phyloP scores from a whole-genome alignment of 371 early-diverging fungal genomes.

The Rhizomucor pusillus region DNA sequence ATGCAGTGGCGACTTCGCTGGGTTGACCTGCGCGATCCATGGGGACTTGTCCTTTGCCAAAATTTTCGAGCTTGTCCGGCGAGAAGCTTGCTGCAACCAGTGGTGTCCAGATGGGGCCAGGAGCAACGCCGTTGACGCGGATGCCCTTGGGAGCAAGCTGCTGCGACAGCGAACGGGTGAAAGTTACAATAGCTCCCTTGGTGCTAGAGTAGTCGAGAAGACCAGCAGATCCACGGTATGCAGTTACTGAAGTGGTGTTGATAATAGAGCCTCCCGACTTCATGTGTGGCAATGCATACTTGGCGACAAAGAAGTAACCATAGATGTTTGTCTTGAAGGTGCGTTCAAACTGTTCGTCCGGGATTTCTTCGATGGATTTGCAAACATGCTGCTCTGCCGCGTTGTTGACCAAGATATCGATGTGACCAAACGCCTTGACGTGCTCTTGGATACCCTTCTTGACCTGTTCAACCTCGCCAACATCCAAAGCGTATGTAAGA shows the following conservation, averaged over 20 bases:
- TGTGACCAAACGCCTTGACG: constrained; percentile 24
- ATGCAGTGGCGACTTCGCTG: constrained; percentile 47
- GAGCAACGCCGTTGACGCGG: constrained; percentile 50
- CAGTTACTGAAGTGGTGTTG: constrained; percentile 44
- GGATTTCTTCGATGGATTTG: constrained; percentile 12
- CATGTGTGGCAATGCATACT: constrained; percentile 38
- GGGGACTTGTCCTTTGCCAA: constrained; percentile 48
- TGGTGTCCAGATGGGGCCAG: constrained; percentile 54
- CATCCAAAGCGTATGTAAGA: not conserved
- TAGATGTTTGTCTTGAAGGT: constrained; percentile 25
- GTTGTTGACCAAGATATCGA: constrained; percentile 51
- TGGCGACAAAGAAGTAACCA: constrained; percentile 32
- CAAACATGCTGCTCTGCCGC: constrained; percentile 37
- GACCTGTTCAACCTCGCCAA: constrained; percentile 5
- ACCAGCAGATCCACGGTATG: constrained; percentile 26
- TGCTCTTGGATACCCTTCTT: constrained; percentile 18
- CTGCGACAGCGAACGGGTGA: constrained; percentile 42
- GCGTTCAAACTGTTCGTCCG: constrained; percentile 9
- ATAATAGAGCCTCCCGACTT: constrained; percentile 18
- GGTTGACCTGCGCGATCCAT: constrained; percentile 50
- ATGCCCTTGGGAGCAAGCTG: constrained; percentile 45
- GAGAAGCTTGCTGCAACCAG: constrained; percentile 49
- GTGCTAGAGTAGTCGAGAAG: constrained; percentile 35
- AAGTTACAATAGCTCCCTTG: constrained; percentile 36
- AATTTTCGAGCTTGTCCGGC: constrained; percentile 38